Base-by-base conservation (phyloP, 768 basidiomycete genomes). In the Astraeus odoratus region DNA sequence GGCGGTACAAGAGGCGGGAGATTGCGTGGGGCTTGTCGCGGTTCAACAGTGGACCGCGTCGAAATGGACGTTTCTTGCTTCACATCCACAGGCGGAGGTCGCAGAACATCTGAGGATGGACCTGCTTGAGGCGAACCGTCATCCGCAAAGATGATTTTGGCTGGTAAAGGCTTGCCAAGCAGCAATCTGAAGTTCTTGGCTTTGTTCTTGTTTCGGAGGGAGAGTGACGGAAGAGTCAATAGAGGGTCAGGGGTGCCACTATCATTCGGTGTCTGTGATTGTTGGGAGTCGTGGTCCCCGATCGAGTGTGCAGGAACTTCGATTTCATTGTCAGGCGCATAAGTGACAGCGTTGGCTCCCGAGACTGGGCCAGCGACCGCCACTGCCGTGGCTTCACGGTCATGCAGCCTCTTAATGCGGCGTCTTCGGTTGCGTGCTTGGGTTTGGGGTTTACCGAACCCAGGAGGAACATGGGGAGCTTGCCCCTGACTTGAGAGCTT, bases 141-240 rank as follows among this genome's bases (percentile, higher is more conserved):
- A 10, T 61, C 54, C 1, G 57, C 57, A 49, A 84, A 84, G 15
- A 77, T 64, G 45, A 85, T 81, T 60, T 78, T 84, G 30, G 65
- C 56, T 26, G 60, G 72, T 51, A 60, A 70, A 41, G 42, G 70
- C 57, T 30, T 64, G 39, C 62, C 51, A 60, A 81, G 69, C 6
- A 75, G 64, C 39, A 75, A 67, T 53, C 73, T 79, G 62, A 82
- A 86, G 16, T 78, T 79, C 46, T 76, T 81, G 36, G 75, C 77
- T 60, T 87, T 88, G 61, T 86, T 87, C 62, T 84, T 86, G 59
- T 84, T 87, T 35, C 76, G 70, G 18, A 86, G 61, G 0, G 76
- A 76, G 33, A 75, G 67, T 47, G 51, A 58, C 12, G 74, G 72
- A 19, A 75, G 67, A 33, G 9, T n/a, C n/a, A n/a, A n/a, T n/a